Base-by-base conservation (phyloP, 2,329 filamentous ascomycete genomes). In the Purpureocillium lavendulum region DNA sequence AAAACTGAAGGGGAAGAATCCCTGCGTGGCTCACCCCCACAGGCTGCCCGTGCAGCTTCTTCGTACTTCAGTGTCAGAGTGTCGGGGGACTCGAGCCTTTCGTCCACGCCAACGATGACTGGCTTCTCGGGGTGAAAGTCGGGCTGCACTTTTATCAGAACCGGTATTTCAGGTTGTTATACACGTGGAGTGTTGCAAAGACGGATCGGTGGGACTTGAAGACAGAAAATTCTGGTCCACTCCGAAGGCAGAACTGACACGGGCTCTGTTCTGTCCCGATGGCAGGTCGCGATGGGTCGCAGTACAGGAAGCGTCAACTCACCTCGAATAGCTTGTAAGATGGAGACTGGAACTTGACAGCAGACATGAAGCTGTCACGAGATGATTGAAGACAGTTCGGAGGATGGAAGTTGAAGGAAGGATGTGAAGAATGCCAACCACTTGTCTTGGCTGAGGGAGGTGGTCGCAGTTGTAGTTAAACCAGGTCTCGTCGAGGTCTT, bases 301-400 rank as follows among this genome's bases (percentile, higher is more conserved):
- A 44, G 54, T 61, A 52, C 55, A 43, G 48, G 50, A 14, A 6
- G 49, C 53, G 33, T 48, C 46, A 59, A 73, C 74, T 73, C 58
- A 77, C 73, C 66, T 77, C 71, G 57, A 71, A 76, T 59, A 73
- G 65, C 64, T 74, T 75, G 60, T 75, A 76, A 49, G 69, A 58
- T 53, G 69, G 62, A 55, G 68, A 70, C 52, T 70, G 68, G 57
- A 73, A 72, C 65, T 74, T 76, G 57, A 63, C 60, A 58, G 67
- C 57, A 70, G 73, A 77, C 74, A 77, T 77, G 59, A 75, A 72
- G 62, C 65, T 64, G 61, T 62, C 53, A 54, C 53, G 46, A 51
- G 56, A 49, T 54, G 52, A 51, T 55, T 44, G 49, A 46, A 46
- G 51, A 45, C 30, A 40, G 45, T 50, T 48, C 21, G 5, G 45